Percentiles rank a stretch among this genome's conserved stretches.
phyloP scores from a whole-genome alignment of 1,139 yeast species.

The Pneumocystis carinii region DNA sequence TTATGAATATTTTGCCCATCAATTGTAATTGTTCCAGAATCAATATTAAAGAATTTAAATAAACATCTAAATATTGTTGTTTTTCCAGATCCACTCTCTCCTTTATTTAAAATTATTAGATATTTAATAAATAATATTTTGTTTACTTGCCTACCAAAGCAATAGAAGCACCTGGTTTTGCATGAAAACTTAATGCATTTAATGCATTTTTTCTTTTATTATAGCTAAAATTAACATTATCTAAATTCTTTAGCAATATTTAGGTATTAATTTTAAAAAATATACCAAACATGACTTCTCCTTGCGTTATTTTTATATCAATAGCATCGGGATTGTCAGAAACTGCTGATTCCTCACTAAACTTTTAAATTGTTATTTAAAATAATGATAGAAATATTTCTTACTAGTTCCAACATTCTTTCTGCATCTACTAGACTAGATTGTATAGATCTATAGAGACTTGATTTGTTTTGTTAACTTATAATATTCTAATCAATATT shows the following conservation, averaged over 20 bases:
- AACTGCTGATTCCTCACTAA: conserved; percentile 50
- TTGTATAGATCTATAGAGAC: not conserved
- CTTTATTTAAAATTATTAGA: not conserved
- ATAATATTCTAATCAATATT: not conserved
- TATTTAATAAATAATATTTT: conserved; percentile 3
- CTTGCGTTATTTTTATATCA: conserved; percentile 39
- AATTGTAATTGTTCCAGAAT: conserved; percentile 57
- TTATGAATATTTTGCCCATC: conserved; percentile 79
- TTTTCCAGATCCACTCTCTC: conserved; percentile 29
- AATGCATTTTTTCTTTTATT: conserved; percentile 78
- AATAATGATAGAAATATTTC: conserved; percentile 76
- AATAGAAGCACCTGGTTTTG: conserved; percentile 35
- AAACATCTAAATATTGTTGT: conserved; percentile 73
- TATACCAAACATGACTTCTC: conserved; percentile 57
- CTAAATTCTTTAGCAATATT: not conserved
- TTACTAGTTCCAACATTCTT: conserved; percentile 76
- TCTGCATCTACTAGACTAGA: not conserved
- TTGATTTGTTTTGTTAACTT: conserved; percentile 22
- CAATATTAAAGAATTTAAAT: conserved; percentile 78
- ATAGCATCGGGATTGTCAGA: conserved; percentile 47
- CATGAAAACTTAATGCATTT: conserved; percentile 61
- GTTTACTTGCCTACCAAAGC: conserved; percentile 39
- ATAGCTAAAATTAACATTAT: conserved; percentile 86
- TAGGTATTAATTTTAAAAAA: not conserved
- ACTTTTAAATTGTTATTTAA: conserved; percentile 46